A percentile compares a stretch with the other conserved stretches of the same genome.
Conservation (phyloP, 2,329 filamentous ascomycete species). For the Clarireedia monteithiana region DNA sequence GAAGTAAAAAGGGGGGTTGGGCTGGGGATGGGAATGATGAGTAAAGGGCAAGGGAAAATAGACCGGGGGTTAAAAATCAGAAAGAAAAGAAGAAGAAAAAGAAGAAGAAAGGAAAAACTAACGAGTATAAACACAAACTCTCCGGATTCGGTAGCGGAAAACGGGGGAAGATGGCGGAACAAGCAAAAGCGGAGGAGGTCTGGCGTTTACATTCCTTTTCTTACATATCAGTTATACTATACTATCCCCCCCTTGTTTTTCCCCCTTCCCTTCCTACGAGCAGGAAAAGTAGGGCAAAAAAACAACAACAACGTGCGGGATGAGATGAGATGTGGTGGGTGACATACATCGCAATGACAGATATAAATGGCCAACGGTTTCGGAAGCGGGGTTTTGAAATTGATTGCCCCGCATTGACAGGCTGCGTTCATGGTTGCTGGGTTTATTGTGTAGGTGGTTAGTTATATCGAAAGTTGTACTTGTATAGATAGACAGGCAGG, state of each 20-base stretch:
- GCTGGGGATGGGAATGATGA: background rate
- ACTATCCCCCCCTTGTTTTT: too few relatives aligned
- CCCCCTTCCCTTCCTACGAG: too few relatives aligned
- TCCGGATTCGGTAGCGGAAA: background rate
- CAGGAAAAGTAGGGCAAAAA: too few relatives aligned
- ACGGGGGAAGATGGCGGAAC: constrained; percentile 5
- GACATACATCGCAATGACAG: constrained; percentile 6
- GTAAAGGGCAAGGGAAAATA: background rate
- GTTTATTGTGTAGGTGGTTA: background rate
- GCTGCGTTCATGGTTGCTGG: constrained; percentile 4
- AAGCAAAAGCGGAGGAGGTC: constrained; percentile 3
- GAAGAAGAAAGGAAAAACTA: background rate
- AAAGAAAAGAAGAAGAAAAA: background rate
- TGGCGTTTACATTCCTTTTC: constrained; percentile 1
- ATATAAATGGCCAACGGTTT: constrained; percentile 7
- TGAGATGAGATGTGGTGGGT: too few relatives aligned
- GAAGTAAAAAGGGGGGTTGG: background rate
- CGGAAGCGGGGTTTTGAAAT: constrained; percentile 2
- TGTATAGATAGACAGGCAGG: too few relatives aligned
- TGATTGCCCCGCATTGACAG: constrained; percentile 3
- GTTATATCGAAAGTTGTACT: too few relatives aligned
- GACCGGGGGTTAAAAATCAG: too few relatives aligned
- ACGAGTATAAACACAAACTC: constrained; percentile 1
- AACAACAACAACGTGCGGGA: too few relatives aligned
- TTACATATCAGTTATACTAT: background rate